Evolutionary conservation across 1,139 yeast species (phyloP), one percentile per base, ranked within the genome.

Genomic region (Zygoascus meyerae): DNA sequence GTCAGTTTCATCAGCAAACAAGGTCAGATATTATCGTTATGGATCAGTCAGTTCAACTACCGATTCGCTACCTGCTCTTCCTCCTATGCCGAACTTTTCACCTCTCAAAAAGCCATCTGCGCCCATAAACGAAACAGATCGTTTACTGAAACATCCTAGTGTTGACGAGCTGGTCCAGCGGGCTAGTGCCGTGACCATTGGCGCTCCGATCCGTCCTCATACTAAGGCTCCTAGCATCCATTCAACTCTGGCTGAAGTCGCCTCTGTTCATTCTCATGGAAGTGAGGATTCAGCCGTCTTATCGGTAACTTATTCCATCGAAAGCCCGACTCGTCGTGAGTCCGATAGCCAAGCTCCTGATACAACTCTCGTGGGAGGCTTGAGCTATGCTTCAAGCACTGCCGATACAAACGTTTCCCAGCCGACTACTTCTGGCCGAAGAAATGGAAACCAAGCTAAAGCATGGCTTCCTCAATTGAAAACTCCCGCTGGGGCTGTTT

Each of bases 401-500:
- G 2, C 39, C 6, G 29, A 26, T 14, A 18, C 30, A 10, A 21
- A 7, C 7, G 7, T 21, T 5, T 21, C 26, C 7, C 26, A 21
- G 26, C 26, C 26, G 26, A 29, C 12, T 10, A 3, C n/a, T 21
- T 26, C 10, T 21, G 39, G 39, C 17, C 12, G 39, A 21, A 26
- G 39, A 3, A 18, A 35, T 18, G 39, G 39, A 4, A 35, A 26
- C 16, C 39, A 18, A 15, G 28, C 39, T 8, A 11, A 29, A 11
- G n/a, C 35, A n/a, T 40, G 43, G 43, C 36, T 37, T 18, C 46
- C 46, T 9, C 31, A 18, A 12, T 38, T 43, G 11, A 33, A 37
- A 12, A 37, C 46, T 6, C 18, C 29, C 11, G 21, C 30, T 12
- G 40, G 18, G 15, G 11, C 29, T 39, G 30, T 41, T 15, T 15